A percentile compares a stretch with the other conserved stretches of the same genome.
phyloP scores from a whole-genome alignment of 2,329 filamentous ascomycete genomes.

The Alternaria arbusti region DNA sequence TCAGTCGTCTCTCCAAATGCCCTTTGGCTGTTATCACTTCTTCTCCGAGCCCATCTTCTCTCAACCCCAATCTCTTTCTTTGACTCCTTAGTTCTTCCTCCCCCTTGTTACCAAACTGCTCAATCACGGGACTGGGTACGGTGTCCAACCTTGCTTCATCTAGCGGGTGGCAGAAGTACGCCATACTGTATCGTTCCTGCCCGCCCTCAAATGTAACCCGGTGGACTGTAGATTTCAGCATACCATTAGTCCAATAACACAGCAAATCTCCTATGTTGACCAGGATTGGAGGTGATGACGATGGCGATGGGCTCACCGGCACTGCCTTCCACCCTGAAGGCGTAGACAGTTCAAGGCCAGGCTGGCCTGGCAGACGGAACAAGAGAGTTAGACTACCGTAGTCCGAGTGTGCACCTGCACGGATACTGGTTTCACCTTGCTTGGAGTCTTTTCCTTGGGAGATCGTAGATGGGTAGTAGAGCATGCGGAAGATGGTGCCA shows the following conservation, averaged over 20 bases:
- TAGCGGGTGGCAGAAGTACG: conserved; percentile 69
- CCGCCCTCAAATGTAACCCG: conserved; percentile 73
- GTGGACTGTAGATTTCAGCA: conserved; percentile 88
- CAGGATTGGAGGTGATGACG: conserved; percentile 55
- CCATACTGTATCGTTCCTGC: conserved; percentile 63
- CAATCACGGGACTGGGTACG: conserved; percentile 61
- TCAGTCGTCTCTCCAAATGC: conserved; percentile 64
- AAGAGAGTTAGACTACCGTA: conserved; percentile 75
- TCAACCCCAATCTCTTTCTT: conserved; percentile 52
- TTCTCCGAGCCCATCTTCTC: conserved; percentile 40
- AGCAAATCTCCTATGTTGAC: conserved; percentile 77
- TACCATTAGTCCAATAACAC: conserved; percentile 88
- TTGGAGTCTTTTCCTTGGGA: conserved; percentile 26
- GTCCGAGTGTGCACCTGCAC: conserved; percentile 91
- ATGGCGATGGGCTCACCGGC: conserved; percentile 61
- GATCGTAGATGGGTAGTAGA: conserved; percentile 57
- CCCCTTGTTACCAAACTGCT: conserved; percentile 45
- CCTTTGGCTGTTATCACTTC: conserved; percentile 63
- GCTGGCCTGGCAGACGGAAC: conserved; percentile 84
- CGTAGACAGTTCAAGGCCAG: conserved; percentile 82
- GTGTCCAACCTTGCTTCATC: conserved; percentile 61
- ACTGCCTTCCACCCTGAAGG: conserved; percentile 57
- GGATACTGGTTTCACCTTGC: conserved; percentile 63
- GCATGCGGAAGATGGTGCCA: conserved; percentile 59
- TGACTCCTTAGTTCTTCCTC: conserved; percentile 42